A percentile compares a stretch with the other conserved stretches of the same genome.
Evolutionary conservation across 345 rosid genomes (phyloP).

Genomic region (Rhizophora mangle): DNA sequence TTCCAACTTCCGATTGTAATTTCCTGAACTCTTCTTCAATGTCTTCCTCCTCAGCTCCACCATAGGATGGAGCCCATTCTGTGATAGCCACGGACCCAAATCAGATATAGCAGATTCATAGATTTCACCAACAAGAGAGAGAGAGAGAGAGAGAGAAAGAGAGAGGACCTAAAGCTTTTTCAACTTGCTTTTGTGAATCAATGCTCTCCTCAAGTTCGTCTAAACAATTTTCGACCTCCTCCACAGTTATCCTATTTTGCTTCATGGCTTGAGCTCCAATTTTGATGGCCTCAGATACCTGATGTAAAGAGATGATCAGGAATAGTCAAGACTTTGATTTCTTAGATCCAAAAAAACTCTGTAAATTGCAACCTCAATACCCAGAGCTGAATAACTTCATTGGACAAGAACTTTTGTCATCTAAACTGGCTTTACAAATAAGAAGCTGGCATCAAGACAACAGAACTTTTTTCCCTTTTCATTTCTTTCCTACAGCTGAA

Average conservation of each 20-base stretch:
- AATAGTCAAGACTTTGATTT: slow-evolving; percentile 1
- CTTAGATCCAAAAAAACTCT: background rate
- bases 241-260: slow-evolving; percentile 58
- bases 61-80: slow-evolving; percentile 48
- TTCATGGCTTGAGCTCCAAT: slow-evolving; percentile 77
- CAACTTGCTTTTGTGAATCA: slow-evolving; percentile 69
- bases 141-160: slow-evolving; percentile 1
- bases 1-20: slow-evolving; percentile 59
- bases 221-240: slow-evolving; percentile 69
- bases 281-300: slow-evolving; percentile 82
- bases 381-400: background rate
- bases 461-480: no score
- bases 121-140: background rate
- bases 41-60: slow-evolving; percentile 62
- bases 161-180: slow-evolving; percentile 54
- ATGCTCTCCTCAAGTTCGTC: slow-evolving; percentile 73
- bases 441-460: slow-evolving; percentile 1
- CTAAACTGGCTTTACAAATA: background rate
- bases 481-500: background rate
- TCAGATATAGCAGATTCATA: slow-evolving; percentile 5
- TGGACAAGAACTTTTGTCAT: background rate
- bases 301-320: slow-evolving; percentile 16
- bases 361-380: background rate
- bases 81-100: slow-evolving; percentile 23
- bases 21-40: slow-evolving; percentile 69